Percentiles rank a stretch among this genome's conserved stretches.
These are phyloP conservation scores for Fusarium pseudoanthophilum DNA, from an alignment of 2,329 filamentous ascomycete genomes.

Conservation along the genomic window DNA sequence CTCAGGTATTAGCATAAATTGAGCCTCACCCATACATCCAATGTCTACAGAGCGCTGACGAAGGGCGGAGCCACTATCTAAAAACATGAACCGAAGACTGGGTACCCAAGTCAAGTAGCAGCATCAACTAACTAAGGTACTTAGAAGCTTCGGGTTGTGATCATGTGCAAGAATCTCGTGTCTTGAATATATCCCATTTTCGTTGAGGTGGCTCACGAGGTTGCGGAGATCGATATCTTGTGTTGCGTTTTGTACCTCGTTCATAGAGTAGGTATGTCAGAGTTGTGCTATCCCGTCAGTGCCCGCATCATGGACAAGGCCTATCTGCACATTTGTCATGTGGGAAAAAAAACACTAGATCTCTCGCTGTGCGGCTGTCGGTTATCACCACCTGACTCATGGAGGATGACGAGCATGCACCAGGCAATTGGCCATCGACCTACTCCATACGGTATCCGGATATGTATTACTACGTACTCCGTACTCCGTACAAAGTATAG, in stretches of 20 bases:
- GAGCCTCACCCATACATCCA: not conserved
- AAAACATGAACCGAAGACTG: not conserved
- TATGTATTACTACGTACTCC: not conserved
- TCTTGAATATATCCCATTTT: not conserved
- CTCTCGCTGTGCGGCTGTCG: not conserved
- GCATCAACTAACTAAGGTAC: not conserved
- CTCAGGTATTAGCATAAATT: not conserved
- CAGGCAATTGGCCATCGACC: slow-evolving; percentile 24
- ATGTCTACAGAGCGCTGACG: not conserved
- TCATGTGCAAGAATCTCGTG: slow-evolving; percentile 31
- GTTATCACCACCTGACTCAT: slow-evolving; percentile 22
- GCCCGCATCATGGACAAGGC: not conserved
- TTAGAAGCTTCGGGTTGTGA: not conserved
- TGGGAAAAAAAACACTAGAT: not conserved
- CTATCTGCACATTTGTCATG: not conserved
- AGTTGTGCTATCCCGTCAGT: not conserved
- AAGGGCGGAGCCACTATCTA: slow-evolving; percentile 16
- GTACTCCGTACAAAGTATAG: not conserved
- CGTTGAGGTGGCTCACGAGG: slow-evolving; percentile 21
- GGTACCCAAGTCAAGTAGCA: not conserved
- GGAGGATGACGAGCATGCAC: slow-evolving; percentile 29
- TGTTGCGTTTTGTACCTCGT: not conserved
- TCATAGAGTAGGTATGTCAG: not conserved
- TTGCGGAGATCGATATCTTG: not conserved
- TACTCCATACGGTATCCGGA: not conserved